Evolutionary conservation across 2,329 filamentous ascomycete species (phyloP).

Genomic region (Aspergillus fischeri): DNA sequence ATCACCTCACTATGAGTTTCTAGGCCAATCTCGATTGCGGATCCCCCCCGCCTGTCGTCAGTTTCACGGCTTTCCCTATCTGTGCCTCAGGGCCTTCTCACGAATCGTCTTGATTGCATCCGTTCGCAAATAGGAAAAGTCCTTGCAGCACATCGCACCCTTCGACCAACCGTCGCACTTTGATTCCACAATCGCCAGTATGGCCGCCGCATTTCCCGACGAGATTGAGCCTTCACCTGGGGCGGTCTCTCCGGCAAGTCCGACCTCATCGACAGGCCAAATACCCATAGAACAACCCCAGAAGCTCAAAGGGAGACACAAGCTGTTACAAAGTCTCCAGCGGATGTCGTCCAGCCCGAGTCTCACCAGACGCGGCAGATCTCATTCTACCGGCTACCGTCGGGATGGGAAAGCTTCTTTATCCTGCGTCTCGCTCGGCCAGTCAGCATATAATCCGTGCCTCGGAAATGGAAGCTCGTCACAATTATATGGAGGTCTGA

Average conservation of each 20-base stretch:
- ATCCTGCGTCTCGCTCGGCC: slow-evolving; percentile 60
- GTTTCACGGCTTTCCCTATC: background rate
- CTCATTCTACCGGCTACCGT: slow-evolving; percentile 64
- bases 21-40: slow-evolving; percentile 11
- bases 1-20: slow-evolving; percentile 13
- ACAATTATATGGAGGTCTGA: slow-evolving; percentile 54
- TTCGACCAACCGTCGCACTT: background rate
- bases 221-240: slow-evolving; percentile 30
- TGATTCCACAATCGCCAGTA: slow-evolving; percentile 13
- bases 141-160: background rate
- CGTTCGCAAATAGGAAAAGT: background rate
- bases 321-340: slow-evolving; percentile 69
- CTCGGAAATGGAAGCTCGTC: slow-evolving; percentile 53
- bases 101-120: background rate
- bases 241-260: slow-evolving; percentile 30
- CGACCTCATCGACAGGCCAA: slow-evolving; percentile 30
- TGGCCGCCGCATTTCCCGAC: slow-evolving; percentile 28
- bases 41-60: slow-evolving; percentile 10
- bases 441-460: slow-evolving; percentile 50
- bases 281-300: slow-evolving; percentile 41
- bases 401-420: slow-evolving; percentile 59
- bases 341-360: slow-evolving; percentile 79
- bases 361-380: slow-evolving; percentile 59
- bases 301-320: slow-evolving; percentile 65
- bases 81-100: background rate